These are phyloP conservation scores for Fusarium nanum DNA, from an alignment of 2,329 filamentous ascomycete genomes.

Conservation along the genomic window DNA sequence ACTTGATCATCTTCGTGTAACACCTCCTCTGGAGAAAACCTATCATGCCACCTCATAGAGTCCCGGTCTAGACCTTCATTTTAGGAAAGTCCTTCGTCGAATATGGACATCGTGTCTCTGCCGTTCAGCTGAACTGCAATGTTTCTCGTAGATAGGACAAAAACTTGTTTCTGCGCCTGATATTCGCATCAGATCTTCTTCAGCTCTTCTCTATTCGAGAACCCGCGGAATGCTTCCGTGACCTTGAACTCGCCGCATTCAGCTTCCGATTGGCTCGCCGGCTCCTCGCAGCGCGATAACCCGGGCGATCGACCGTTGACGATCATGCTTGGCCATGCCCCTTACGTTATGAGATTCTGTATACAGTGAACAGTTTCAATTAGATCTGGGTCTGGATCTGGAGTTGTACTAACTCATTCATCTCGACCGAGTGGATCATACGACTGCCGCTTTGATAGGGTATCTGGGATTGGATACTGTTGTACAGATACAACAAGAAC, in stretches of 20 bases:
- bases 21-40: not conserved
- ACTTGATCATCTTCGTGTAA: conserved; percentile 22
- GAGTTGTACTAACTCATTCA: not conserved
- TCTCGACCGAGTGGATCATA: not conserved
- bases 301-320: conserved; percentile 16
- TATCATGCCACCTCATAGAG: not conserved
- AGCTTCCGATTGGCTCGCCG: conserved; percentile 1
- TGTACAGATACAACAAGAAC: not conserved
- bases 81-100: not conserved
- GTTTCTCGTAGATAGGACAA: not conserved
- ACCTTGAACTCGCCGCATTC: not conserved
- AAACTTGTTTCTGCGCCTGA: conserved; percentile 2
- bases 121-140: conserved; percentile 26
- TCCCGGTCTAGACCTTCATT: not conserved
- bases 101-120: not conserved
- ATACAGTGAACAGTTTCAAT: not conserved
- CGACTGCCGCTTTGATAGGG: not conserved
- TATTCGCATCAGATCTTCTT: conserved; percentile 23
- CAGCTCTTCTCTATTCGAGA: conserved; percentile 22
- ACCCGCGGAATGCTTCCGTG: not conserved
- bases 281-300: not conserved
- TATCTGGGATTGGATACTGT: not conserved
- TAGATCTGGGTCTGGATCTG: not conserved
- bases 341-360: not conserved
- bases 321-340: conserved; percentile 13